Conservation (phyloP, 1,139 yeast genomes). For the Candida sojae region DNA sequence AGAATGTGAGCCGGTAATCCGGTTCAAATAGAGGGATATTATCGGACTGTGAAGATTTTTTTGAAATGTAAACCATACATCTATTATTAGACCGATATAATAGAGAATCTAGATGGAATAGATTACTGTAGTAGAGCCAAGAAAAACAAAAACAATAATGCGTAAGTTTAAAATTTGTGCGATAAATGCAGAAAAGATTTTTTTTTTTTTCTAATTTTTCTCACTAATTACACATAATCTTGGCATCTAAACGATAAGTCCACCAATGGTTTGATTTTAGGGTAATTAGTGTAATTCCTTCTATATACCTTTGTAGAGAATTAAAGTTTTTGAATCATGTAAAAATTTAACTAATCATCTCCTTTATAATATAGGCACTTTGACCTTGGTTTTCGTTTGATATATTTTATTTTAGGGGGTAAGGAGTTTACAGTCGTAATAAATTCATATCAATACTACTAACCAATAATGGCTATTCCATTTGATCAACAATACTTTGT, state of each 20-base stretch:
- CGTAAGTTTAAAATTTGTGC: not conserved
- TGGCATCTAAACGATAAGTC: slow-evolving; percentile 11
- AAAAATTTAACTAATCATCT: too few relatives aligned
- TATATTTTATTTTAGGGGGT: too few relatives aligned
- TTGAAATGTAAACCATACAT: too few relatives aligned
- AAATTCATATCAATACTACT: not conserved
- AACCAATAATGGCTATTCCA: slow-evolving; percentile 14
- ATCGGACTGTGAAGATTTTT: too few relatives aligned
- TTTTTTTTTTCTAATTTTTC: not conserved
- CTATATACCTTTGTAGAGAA: not conserved
- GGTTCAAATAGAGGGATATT: too few relatives aligned
- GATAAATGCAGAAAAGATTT: not conserved
- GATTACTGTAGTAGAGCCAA: not conserved
- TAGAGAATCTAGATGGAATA: too few relatives aligned
- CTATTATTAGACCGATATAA: too few relatives aligned
- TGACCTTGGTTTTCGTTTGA: too few relatives aligned
- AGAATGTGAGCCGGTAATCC: too few relatives aligned
- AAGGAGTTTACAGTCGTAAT: too few relatives aligned
- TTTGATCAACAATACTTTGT: slow-evolving; percentile 31
- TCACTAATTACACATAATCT: not conserved
- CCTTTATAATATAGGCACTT: too few relatives aligned
- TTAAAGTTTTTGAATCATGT: not conserved
- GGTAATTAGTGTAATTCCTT: too few relatives aligned
- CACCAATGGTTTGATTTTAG: slow-evolving; percentile 11
- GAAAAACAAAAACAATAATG: not conserved